phyloP scores from a whole-genome alignment of 2,329 filamentous ascomycete genomes.

The Cryphonectria radicalis region DNA sequence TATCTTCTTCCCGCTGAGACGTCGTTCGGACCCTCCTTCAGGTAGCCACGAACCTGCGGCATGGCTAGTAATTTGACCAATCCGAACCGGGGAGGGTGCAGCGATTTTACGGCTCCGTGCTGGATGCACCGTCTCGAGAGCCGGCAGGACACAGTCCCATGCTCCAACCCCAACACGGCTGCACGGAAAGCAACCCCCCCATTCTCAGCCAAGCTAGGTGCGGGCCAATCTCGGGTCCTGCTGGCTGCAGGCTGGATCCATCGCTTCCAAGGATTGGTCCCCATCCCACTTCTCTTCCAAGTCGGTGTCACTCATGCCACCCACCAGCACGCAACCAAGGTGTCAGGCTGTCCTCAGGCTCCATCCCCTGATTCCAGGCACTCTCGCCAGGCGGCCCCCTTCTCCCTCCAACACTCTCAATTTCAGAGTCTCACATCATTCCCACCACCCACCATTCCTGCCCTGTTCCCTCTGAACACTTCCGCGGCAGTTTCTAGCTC shows the following conservation, averaged over 20 bases:
- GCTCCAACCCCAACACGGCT: constrained; percentile 14
- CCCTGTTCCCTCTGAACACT: constrained; percentile 24
- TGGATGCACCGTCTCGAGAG: not conserved
- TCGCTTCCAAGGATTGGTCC: constrained; percentile 7
- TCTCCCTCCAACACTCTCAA: constrained; percentile 22
- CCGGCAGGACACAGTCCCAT: constrained; percentile 16
- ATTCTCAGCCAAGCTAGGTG: constrained; percentile 20
- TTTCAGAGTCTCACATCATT: constrained; percentile 21
- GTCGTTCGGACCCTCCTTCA: no score
- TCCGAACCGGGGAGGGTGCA: no score
- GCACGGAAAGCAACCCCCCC: constrained; percentile 14
- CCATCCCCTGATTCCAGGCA: constrained; percentile 26
- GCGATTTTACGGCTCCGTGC: not conserved
- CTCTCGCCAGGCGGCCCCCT: constrained; percentile 10
- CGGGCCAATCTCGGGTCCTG: constrained; percentile 25
- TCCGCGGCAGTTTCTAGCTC: constrained; percentile 20
- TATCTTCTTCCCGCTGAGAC: not conserved
- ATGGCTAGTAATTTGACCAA: no score
- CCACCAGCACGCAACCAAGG: constrained; percentile 5
- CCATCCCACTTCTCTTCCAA: constrained; percentile 23
- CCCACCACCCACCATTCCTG: constrained; percentile 14
- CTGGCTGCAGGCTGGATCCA: constrained; percentile 14
- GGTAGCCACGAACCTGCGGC: no score
- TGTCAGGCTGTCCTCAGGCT: not conserved
- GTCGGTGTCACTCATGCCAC: constrained; percentile 24